Evolutionary conservation across 108 stramenopile genomes (phyloP), one percentile per base, ranked within the genome.

Genomic region (Licmophora abbreviata): DNA sequence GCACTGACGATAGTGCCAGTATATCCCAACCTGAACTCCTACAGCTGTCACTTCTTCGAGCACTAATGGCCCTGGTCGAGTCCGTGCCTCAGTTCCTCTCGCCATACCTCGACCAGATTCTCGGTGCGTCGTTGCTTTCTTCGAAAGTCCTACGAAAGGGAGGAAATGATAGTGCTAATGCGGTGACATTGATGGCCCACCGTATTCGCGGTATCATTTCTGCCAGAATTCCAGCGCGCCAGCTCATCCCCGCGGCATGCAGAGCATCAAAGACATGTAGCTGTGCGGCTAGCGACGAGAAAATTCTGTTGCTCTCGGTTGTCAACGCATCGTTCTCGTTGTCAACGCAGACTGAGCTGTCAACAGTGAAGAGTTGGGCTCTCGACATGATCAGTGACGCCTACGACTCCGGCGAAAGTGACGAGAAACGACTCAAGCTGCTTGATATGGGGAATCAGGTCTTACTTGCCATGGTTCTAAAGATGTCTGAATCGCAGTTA

Each of bases 401-500:
- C 21, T 76, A 71, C 41, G 76, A 67, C 3, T 64, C 48, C 38
- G 65, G 73, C 44, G 51, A 40, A 4, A 46, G 60, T 36, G 37
- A 46, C 12, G 45, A 50, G 1, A 46, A 40, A 29, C 37, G 45
- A 8, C n/a, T 44, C 34, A 31, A 48, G 37, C 44, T 79, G 8
- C 37, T 86, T 31, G n/a, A 43, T 23, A 55, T 66, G 32, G 58
- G 75, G 0, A 76, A 78, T 53, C 59, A 73, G 25, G 61, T 74
- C 36, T 50, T 92, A 15, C 30, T 88, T 26, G 66, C 83, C 17
- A 44, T 92, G 22, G 79, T 85, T 0, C 69, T 92, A 76, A 92
- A 92, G 55, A 42, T 88, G 17, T 92, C 90, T 9, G 90, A 92
- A 58, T 44, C 77, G 1, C 90, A 92, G 51, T 63, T 92, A n/a